phyloP scores from a whole-genome alignment of 2,329 filamentous ascomycete genomes.

The Neocatenulostroma microsporum region DNA sequence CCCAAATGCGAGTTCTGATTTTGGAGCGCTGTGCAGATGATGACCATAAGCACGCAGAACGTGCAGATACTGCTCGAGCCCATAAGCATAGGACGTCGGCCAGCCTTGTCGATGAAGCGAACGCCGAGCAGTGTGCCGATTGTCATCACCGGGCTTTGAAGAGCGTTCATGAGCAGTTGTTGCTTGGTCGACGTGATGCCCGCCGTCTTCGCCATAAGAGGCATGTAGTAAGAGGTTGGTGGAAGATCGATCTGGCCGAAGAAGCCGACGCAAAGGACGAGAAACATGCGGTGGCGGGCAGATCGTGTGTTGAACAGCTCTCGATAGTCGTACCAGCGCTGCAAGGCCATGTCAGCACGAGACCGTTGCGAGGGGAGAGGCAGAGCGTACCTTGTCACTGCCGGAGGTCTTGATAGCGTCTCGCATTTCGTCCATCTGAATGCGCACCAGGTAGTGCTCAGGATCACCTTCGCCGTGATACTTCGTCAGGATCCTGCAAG shows the following conservation, averaged over 20 bases:
- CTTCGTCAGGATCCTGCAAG: conserved; percentile 5
- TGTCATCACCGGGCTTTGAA: conserved; percentile 2
- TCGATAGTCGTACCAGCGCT: conserved; percentile 2
- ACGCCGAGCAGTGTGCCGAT: neutral
- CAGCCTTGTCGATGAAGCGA: conserved; percentile 3
- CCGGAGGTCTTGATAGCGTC: neutral
- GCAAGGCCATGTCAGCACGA: neutral
- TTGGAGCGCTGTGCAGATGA: conserved; percentile 2
- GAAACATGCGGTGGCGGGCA: conserved; percentile 2
- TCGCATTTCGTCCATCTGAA: conserved; percentile 2
- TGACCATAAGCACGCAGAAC: conserved; percentile 2
- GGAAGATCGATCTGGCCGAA: conserved; percentile 4
- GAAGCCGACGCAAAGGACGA: conserved; percentile 1
- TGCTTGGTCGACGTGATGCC: conserved; percentile 2
- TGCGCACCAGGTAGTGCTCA: conserved; percentile 1
- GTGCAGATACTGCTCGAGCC: neutral
- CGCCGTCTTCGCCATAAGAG: conserved; percentile 1
- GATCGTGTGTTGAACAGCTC: conserved; percentile 1
- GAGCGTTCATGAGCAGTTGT: conserved; percentile 3
- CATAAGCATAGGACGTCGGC: conserved; percentile 1
- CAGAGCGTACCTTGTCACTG: neutral
- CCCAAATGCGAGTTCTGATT: neutral
- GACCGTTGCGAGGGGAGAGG: neutral
- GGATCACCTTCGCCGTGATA: conserved; percentile 9
- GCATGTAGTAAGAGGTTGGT: conserved; percentile 2